These are phyloP conservation scores for Zygosaccharomyces sapae DNA, from an alignment of 1,139 yeast species.

Conservation along the genomic window DNA sequence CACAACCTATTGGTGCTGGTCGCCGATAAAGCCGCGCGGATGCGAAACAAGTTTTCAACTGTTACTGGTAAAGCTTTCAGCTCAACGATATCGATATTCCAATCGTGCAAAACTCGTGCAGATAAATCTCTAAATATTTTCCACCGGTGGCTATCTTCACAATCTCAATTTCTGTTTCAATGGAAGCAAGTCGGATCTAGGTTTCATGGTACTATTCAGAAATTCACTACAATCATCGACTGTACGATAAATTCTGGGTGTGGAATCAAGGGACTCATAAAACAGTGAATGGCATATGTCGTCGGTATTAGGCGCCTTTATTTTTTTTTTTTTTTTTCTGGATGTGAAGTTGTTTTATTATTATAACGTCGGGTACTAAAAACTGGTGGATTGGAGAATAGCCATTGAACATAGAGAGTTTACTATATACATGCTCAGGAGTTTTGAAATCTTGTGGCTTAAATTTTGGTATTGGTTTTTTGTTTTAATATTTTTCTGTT, in stretches of 20 bases:
- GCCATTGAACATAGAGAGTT: background rate
- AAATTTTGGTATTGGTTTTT: too few species aligned
- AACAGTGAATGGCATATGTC: background rate
- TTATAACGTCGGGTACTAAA: background rate
- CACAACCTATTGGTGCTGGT: conserved; percentile 5
- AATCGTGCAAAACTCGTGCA: background rate
- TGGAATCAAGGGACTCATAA: background rate
- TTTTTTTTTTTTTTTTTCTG: background rate
- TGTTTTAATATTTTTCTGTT: too few species aligned
- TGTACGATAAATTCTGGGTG: background rate
- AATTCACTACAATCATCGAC: background rate
- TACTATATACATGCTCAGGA: too few species aligned
- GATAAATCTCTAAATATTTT: background rate
- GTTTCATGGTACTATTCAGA: background rate
- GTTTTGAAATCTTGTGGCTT: too few species aligned
- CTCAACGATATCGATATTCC: background rate
- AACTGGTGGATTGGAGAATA: background rate
- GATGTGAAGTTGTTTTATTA: background rate
- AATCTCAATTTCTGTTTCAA: background rate
- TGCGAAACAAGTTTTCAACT: background rate
- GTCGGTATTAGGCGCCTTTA: conserved; percentile 1
- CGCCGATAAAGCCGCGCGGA: conserved; percentile 2
- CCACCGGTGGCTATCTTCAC: background rate
- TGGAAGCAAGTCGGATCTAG: background rate
- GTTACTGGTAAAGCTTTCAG: background rate